A percentile compares a stretch with the other conserved stretches of the same genome.
Evolutionary conservation across 495 filamentous ascomycete species (phyloP).

Genomic region (Neurospora africana): DNA sequence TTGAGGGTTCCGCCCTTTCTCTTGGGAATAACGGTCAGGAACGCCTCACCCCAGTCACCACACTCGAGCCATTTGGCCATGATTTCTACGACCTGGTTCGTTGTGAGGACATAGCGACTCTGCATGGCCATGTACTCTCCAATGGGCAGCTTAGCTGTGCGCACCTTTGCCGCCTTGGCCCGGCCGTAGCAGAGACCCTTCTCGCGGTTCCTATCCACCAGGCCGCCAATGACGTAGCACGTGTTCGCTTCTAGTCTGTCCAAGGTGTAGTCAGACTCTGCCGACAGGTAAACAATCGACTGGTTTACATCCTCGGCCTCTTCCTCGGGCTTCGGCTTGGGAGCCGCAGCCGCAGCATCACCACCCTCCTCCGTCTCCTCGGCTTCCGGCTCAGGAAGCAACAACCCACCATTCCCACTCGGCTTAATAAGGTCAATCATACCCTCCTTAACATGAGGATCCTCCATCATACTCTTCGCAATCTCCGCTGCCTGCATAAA

Average conservation of each 20-base stretch:
- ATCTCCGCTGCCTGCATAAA: slow-evolving; percentile 53
- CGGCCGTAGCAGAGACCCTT: slow-evolving; percentile 87
- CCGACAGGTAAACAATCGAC: slow-evolving; percentile 70
- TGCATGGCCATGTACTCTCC: slow-evolving; percentile 85
- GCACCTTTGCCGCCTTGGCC: slow-evolving; percentile 61
- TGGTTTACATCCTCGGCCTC: slow-evolving; percentile 29
- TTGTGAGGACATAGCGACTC: slow-evolving; percentile 70
- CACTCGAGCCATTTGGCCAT: slow-evolving; percentile 86
- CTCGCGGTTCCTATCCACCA: slow-evolving; percentile 91
- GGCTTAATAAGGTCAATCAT: slow-evolving; percentile 45
- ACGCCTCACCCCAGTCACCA: slow-evolving; percentile 83
- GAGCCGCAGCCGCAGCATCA: neutral
- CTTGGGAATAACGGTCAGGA: slow-evolving; percentile 74
- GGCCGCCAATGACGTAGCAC: slow-evolving; percentile 85
- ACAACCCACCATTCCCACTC: slow-evolving; percentile 19
- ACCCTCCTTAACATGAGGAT: slow-evolving; percentile 33
- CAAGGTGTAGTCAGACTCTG: slow-evolving; percentile 75
- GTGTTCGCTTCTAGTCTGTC: slow-evolving; percentile 70
- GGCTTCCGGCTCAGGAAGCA: slow-evolving; percentile 12
- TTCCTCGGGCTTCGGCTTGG: slow-evolving; percentile 14
- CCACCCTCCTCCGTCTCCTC: slow-evolving; percentile 4
- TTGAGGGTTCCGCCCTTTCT: slow-evolving; percentile 63
- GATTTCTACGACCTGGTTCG: slow-evolving; percentile 93
- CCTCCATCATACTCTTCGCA: slow-evolving; percentile 50
- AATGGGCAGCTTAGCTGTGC: slow-evolving; percentile 85